Percentiles rank a stretch among this genome's conserved stretches.
Conservation (phyloP, 768 basidiomycete species). For the Naganishia vaughanmartiniae region DNA sequence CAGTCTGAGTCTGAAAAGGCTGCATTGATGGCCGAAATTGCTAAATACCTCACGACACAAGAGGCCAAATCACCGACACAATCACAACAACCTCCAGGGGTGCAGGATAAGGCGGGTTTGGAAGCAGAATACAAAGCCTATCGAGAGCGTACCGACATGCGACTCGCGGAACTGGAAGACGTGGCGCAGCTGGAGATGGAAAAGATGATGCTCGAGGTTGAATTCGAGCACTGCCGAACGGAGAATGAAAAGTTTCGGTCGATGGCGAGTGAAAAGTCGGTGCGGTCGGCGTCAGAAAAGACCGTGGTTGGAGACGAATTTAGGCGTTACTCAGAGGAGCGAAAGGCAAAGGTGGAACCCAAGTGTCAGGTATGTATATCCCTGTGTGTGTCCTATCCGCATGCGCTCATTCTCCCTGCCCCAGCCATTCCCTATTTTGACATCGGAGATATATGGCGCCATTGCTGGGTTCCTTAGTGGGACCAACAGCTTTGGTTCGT, state of each 20-base stretch:
- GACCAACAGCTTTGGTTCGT: background rate
- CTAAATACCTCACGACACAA: slow-evolving; percentile 10
- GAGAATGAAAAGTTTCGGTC: background rate
- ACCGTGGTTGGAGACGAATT: background rate
- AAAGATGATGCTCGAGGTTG: background rate
- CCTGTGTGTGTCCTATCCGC: background rate
- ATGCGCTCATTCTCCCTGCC: background rate
- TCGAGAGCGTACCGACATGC: background rate
- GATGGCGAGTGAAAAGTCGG: background rate
- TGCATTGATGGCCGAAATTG: background rate
- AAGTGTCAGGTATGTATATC: background rate
- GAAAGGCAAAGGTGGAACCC: background rate
- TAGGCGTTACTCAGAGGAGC: background rate
- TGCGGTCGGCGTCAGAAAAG: background rate
- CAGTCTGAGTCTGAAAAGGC: background rate
- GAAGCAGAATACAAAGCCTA: background rate
- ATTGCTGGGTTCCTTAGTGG: background rate
- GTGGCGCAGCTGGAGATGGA: slow-evolving; percentile 7
- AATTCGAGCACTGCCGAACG: background rate
- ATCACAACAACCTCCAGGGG: background rate
- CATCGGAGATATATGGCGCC: background rate
- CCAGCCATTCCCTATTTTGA: background rate
- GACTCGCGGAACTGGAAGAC: slow-evolving; percentile 1
- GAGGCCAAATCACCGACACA: background rate
- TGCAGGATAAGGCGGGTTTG: background rate